Base-by-base conservation (phyloP, 75 land plant species). In the Sequoiadendron giganteum region DNA sequence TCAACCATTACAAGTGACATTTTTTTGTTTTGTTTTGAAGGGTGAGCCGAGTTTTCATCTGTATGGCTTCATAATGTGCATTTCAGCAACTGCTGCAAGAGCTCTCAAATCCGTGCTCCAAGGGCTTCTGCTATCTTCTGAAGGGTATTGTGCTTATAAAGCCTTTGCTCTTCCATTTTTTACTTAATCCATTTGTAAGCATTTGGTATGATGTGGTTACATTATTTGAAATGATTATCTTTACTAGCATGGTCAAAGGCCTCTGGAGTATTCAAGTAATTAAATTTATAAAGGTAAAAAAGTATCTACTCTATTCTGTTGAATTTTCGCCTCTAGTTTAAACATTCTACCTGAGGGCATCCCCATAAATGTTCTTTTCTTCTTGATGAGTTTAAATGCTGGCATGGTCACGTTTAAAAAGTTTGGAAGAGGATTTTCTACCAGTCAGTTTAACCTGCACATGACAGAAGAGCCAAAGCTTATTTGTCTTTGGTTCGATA, bases 21-120 rank as follows among this genome's bases (percentile, higher is more conserved):
- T 52, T 10, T 83, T 77, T 36, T 18, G n/a, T 54, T 85, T 48
- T 86, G 54, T 76, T 49, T 86, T 85, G 76, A 68, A 93, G 95
- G 96, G 96, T 11, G 96, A 95, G 89, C 96, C 96, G 14, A 95
- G 96, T 75, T 95, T 95, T 49, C 96, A 95, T 90, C 75, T 95
- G 32, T 95, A 95, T 90, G 96, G 96, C 19, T 95, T 95, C 80
- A 89, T 95, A 45, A 91, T 95, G 94, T 95, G 96, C 88, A 78
- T 95, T 80, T 91, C 86, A 65, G 96, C 96, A 25, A 95, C 96
- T 84, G 96, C 96, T 73, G 96, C 96, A 40, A 87, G 96, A 68
- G 96, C 96, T 25, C 90, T 95, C 42, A 95, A 95, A 84, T 94
- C 96, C 3, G 96, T 95, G 45, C 52, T 95, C 14, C 96, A 95